Evolutionary conservation across 306 rosid genomes (phyloP).

Genomic region (Macrotyloma uniflorum): DNA sequence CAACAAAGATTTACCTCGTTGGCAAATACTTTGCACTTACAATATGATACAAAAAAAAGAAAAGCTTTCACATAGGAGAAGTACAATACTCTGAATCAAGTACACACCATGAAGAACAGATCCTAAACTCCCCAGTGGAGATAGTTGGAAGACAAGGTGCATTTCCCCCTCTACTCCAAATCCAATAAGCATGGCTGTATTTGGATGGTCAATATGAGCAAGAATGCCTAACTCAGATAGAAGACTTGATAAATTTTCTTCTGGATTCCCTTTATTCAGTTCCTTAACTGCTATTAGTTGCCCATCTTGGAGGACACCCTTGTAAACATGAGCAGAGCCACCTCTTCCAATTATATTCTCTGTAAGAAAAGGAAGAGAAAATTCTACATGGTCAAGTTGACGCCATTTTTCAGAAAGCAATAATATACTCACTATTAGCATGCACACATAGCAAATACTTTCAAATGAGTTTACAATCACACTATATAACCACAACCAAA

Average conservation of each 20-base stretch:
- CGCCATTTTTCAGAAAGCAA: conserved; percentile 23
- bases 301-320: conserved; percentile 66
- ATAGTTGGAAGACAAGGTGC: conserved; percentile 72
- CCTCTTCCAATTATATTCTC: conserved; percentile 81
- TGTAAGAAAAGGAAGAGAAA: conserved; percentile 37
- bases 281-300: conserved; percentile 72
- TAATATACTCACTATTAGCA: background rate
- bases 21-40: background rate
- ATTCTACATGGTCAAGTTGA: background rate
- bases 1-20: too few species aligned
- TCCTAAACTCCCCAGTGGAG: conserved; percentile 75
- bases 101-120: conserved; percentile 73
- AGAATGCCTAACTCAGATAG: conserved; percentile 75
- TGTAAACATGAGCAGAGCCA: conserved; percentile 76
- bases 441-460: background rate
- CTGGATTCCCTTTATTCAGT: conserved; percentile 59
- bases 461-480: background rate
- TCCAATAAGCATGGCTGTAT: conserved; percentile 75
- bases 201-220: conserved; percentile 78
- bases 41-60: background rate
- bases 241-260: conserved; percentile 64
- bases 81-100: background rate
- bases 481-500: background rate
- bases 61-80: background rate
- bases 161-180: conserved; percentile 72